Evolutionary conservation across 345 rosid genomes (phyloP).

Genomic region (Boechera retrofracta): DNA sequence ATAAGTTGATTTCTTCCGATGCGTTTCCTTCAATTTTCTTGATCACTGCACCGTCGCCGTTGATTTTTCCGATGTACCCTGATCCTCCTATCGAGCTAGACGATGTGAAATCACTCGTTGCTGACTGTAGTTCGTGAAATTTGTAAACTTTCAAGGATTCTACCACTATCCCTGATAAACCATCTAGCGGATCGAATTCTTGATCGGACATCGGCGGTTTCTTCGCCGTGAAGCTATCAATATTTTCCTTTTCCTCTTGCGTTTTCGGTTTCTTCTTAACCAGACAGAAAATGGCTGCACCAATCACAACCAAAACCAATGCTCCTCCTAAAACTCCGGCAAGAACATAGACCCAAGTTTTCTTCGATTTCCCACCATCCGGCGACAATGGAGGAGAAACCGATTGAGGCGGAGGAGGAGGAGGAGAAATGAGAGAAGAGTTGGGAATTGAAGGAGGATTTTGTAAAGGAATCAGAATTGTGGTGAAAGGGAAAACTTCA

Average conservation of each 20-base stretch:
- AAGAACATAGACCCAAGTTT: constrained; percentile 64
- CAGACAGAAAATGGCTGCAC: constrained; percentile 46
- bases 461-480: constrained; percentile 58
- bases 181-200: constrained; percentile 48
- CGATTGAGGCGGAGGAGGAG: constrained; percentile 21
- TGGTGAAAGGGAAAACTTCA: constrained; percentile 53
- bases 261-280: constrained; percentile 38
- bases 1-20: constrained; percentile 62
- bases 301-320: constrained; percentile 41
- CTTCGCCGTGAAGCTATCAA: constrained; percentile 45
- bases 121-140: constrained; percentile 61
- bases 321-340: constrained; percentile 60
- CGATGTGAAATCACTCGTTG: constrained; percentile 69
- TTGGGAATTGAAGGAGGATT: constrained; percentile 48
- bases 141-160: constrained; percentile 66
- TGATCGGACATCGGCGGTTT: constrained; percentile 39
- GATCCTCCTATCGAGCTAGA: constrained; percentile 58
- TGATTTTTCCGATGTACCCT: constrained; percentile 63
- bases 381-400: constrained; percentile 44
- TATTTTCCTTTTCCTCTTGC: constrained; percentile 32
- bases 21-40: constrained; percentile 77
- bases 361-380: constrained; percentile 41
- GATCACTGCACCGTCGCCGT: constrained; percentile 75
- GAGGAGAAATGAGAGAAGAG: constrained; percentile 47
- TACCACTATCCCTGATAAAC: constrained; percentile 57